A percentile compares a stretch with the other conserved stretches of the same genome.
Conservation (phyloP, 352 stramenopile species). For the Phytophthora podocarpi region DNA sequence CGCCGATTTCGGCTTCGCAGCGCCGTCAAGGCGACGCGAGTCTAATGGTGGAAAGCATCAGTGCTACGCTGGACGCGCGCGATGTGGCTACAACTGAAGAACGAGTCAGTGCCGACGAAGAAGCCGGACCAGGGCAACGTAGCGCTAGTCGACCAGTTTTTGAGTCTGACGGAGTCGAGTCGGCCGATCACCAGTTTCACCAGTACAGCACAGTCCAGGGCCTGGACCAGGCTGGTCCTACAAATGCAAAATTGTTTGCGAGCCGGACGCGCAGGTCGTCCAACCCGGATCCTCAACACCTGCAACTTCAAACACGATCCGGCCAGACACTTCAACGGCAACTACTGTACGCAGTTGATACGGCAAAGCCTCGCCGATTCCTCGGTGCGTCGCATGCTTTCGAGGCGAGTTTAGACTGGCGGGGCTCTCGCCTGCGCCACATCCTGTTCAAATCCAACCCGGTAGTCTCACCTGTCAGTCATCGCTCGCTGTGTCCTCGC, state of each 20-base stretch:
- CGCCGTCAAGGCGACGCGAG: background rate
- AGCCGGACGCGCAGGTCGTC: slow-evolving; percentile 1
- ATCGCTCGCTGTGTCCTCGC: slow-evolving; percentile 18
- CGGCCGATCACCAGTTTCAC: background rate
- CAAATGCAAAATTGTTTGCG: slow-evolving; percentile 2
- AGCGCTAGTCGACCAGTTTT: slow-evolving; percentile 16
- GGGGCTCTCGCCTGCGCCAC: background rate
- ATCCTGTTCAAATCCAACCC: slow-evolving; percentile 33
- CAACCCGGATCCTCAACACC: slow-evolving; percentile 7
- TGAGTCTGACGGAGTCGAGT: slow-evolving; percentile 1
- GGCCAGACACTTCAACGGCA: slow-evolving; percentile 19
- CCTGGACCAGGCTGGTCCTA: background rate
- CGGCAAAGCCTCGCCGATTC: background rate
- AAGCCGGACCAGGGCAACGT: slow-evolving; percentile 1
- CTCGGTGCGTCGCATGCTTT: background rate
- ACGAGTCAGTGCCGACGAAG: background rate
- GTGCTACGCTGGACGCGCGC: slow-evolving; percentile 14
- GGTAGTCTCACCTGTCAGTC: slow-evolving; percentile 30
- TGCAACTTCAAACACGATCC: slow-evolving; percentile 35
- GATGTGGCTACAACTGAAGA: slow-evolving; percentile 34
- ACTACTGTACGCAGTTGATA: slow-evolving; percentile 22
- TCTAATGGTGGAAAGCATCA: slow-evolving; percentile 11
- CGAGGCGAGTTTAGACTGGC: slow-evolving; percentile 10
- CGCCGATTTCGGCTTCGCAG: slow-evolving; percentile 1
- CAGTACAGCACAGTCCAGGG: background rate